These are phyloP conservation scores for Penicillium chermesinum DNA, from an alignment of 495 filamentous ascomycete species.

Conservation along the genomic window DNA sequence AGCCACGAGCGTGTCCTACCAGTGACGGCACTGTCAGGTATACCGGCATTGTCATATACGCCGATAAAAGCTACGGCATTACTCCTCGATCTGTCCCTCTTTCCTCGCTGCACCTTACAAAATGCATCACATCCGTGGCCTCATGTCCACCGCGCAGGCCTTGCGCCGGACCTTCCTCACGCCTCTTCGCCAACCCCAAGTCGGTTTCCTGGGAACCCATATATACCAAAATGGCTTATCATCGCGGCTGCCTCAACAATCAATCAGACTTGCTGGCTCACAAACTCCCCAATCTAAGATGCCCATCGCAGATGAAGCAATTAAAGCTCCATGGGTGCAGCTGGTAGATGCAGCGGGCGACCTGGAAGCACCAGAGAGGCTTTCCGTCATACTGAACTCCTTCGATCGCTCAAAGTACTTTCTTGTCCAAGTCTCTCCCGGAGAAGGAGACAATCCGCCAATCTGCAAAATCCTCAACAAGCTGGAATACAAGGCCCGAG, in stretches of 20 bases:
- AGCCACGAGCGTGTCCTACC: too few species aligned
- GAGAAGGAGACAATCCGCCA: slow-evolving; percentile 30
- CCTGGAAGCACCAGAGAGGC: slow-evolving; percentile 42
- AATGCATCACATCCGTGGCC: slow-evolving; percentile 39
- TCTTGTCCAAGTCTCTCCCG: slow-evolving; percentile 53
- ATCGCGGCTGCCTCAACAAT: slow-evolving; percentile 10
- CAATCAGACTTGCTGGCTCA: slow-evolving; percentile 6
- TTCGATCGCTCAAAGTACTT: slow-evolving; percentile 48
- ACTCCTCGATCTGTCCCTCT: too few species aligned
- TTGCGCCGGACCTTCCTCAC: slow-evolving; percentile 33
- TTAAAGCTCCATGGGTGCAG: slow-evolving; percentile 46
- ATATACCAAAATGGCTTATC: slow-evolving; percentile 8
- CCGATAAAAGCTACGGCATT: too few species aligned
- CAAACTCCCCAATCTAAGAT: slow-evolving; percentile 6
- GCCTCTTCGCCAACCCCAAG: slow-evolving; percentile 16
- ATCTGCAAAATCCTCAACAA: slow-evolving; percentile 65
- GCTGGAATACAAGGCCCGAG: slow-evolving; percentile 33
- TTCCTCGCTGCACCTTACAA: too few species aligned
- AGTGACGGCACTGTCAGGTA: too few species aligned
- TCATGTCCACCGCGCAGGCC: slow-evolving; percentile 35
- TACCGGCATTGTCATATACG: too few species aligned
- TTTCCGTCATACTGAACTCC: slow-evolving; percentile 37
- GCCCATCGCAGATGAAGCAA: slow-evolving; percentile 48
- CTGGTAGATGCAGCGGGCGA: slow-evolving; percentile 47
- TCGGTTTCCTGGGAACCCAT: slow-evolving; percentile 11